phyloP scores from a whole-genome alignment of 495 filamentous ascomycete genomes.

The Letharia lupina region DNA sequence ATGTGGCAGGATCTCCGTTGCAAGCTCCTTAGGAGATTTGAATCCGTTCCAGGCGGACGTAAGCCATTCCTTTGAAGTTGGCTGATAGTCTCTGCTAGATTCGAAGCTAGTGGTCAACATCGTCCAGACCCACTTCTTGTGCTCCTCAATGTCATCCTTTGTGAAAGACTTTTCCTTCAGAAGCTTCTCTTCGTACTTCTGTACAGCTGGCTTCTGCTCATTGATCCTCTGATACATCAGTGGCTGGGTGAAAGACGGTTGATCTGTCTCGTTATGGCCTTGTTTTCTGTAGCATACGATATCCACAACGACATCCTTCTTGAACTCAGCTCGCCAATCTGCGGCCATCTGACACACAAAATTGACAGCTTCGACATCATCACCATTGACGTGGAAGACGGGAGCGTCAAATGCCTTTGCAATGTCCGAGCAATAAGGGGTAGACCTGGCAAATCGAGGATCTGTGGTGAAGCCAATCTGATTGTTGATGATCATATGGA shows the following conservation, averaged over 20 bases:
- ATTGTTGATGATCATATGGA: conserved; percentile 98
- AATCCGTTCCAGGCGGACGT: conserved; percentile 98
- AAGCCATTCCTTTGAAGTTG: conserved; percentile 93
- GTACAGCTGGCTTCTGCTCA: conserved; percentile 67
- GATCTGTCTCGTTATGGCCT: conserved; percentile 98
- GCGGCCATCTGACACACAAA: conserved; percentile 94
- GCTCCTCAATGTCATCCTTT: conserved; percentile 95
- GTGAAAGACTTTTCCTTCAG: conserved; percentile 87
- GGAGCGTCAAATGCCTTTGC: conserved; percentile 97
- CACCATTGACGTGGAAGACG: conserved; percentile 97
- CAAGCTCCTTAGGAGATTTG: conserved; percentile 96
- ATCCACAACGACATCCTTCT: conserved; percentile 93
- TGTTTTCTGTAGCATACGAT: conserved; percentile 98
- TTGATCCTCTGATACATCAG: conserved; percentile 98
- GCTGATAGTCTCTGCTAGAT: conserved; percentile 94
- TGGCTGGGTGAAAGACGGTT: conserved; percentile 98
- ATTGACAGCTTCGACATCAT: conserved; percentile 96
- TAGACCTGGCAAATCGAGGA: conserved; percentile 91
- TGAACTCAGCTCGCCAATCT: conserved; percentile 97
- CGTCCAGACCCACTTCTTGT: conserved; percentile 99
- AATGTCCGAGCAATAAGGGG: conserved; percentile 97
- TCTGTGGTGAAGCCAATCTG: conserved; percentile 99
- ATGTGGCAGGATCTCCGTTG: conserved; percentile 89
- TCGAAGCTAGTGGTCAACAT: conserved; percentile 97
- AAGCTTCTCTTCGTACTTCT: conserved; percentile 82